phyloP scores from a whole-genome alignment of 2,329 filamentous ascomycete species.

The Cladorrhinum sp. region DNA sequence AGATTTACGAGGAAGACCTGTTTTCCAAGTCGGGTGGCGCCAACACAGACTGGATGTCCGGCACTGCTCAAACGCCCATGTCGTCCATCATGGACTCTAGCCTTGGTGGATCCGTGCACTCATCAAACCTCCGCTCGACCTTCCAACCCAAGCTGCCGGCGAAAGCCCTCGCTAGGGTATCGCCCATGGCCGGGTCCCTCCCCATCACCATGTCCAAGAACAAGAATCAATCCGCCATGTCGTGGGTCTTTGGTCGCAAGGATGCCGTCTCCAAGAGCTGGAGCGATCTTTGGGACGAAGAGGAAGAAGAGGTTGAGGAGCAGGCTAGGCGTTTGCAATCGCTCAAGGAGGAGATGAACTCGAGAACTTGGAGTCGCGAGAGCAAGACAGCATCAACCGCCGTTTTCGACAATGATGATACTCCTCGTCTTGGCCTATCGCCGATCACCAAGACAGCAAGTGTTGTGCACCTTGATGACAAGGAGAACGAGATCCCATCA shows the following conservation, averaged over 20 bases:
- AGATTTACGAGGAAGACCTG: slow-evolving; percentile 78
- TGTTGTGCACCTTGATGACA: slow-evolving; percentile 30
- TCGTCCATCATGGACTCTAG: slow-evolving; percentile 82
- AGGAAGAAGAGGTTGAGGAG: slow-evolving; percentile 71
- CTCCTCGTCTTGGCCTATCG: slow-evolving; percentile 42
- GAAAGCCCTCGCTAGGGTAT: slow-evolving; percentile 51
- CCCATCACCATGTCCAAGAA: slow-evolving; percentile 79
- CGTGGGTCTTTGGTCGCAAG: slow-evolving; percentile 74
- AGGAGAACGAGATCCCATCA: slow-evolving; percentile 37
- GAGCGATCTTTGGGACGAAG: slow-evolving; percentile 98
- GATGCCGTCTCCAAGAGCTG: slow-evolving; percentile 94
- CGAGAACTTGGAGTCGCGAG: slow-evolving; percentile 76
- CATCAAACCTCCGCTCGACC: slow-evolving; percentile 53
- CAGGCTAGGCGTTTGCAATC: slow-evolving; percentile 56
- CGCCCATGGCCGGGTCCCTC: slow-evolving; percentile 65
- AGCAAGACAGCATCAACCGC: slow-evolving; percentile 46
- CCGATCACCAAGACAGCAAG: slow-evolving; percentile 41
- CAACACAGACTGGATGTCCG: slow-evolving; percentile 74
- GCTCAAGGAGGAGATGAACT: slow-evolving; percentile 65
- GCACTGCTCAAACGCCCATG: slow-evolving; percentile 71
- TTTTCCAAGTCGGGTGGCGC: slow-evolving; percentile 76
- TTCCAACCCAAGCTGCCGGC: slow-evolving; percentile 40
- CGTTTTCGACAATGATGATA: slow-evolving; percentile 41
- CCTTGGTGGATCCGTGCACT: slow-evolving; percentile 76
- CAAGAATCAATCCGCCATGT: slow-evolving; percentile 65